A percentile compares a stretch with the other conserved stretches of the same genome.
These are phyloP conservation scores for Salix brachista DNA, from an alignment of 345 rosid genomes.

Conservation along the genomic window DNA sequence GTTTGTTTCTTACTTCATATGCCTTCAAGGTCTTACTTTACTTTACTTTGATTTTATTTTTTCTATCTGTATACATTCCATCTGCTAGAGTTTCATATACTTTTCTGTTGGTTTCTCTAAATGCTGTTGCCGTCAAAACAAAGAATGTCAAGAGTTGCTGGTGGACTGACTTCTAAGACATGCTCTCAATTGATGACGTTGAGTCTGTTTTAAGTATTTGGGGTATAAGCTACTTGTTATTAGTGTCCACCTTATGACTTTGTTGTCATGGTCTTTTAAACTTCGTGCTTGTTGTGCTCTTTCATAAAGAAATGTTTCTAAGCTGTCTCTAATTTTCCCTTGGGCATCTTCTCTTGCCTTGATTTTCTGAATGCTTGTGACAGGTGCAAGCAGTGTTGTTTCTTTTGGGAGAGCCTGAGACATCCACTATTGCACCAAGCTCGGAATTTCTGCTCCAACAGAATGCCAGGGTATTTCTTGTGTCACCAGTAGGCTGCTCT, in stretches of 20 bases:
- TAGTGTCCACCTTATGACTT: background rate
- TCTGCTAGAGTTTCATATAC: background rate
- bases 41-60: background rate
- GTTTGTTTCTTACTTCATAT: background rate
- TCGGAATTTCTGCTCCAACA: slow-evolving; percentile 30
- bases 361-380: background rate
- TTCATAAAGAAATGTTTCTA: background rate
- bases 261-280: background rate
- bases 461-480: slow-evolving; percentile 24
- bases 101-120: background rate
- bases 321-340: slow-evolving; percentile 17
- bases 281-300: background rate
- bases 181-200: background rate
- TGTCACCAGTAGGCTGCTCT: background rate
- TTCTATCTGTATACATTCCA: background rate
- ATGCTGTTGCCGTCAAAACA: background rate
- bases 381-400: slow-evolving; percentile 51
- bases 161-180: background rate
- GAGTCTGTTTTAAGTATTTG: background rate
- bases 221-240: background rate
- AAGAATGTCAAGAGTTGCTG: background rate
- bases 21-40: background rate
- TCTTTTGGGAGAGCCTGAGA: slow-evolving; percentile 43
- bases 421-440: slow-evolving; percentile 19
- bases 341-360: slow-evolving; percentile 31